Conservation (phyloP, 192 early-diverging fungal genomes). For the Podila clonocystis region DNA sequence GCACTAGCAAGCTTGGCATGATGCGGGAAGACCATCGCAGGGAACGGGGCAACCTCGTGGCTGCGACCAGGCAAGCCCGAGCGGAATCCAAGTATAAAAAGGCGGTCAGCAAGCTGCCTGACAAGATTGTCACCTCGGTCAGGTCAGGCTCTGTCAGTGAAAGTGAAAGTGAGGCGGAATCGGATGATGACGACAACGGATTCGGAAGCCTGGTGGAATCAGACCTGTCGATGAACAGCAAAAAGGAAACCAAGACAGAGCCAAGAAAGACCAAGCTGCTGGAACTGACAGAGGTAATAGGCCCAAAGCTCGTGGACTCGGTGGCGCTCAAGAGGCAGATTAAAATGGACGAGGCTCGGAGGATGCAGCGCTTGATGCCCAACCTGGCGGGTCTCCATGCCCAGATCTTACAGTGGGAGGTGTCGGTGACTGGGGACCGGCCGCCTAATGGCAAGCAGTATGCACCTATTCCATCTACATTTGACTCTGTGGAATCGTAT, state of each 20-base stretch:
- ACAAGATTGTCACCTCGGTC: not conserved
- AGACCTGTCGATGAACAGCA: slow-evolving; percentile 23
- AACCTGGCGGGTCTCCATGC: slow-evolving; percentile 67
- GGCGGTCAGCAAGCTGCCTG: not conserved
- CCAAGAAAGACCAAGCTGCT: slow-evolving; percentile 58
- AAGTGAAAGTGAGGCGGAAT: slow-evolving; percentile 40
- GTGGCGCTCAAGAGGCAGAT: slow-evolving; percentile 10
- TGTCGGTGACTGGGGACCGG: slow-evolving; percentile 58
- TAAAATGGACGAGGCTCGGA: slow-evolving; percentile 50
- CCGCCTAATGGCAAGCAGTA: slow-evolving; percentile 59
- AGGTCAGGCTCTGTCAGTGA: slow-evolving; percentile 13
- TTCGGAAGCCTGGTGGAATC: slow-evolving; percentile 41
- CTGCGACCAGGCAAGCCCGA: slow-evolving; percentile 31
- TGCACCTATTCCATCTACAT: slow-evolving; percentile 65
- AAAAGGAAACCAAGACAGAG: slow-evolving; percentile 23
- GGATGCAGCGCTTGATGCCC: slow-evolving; percentile 57
- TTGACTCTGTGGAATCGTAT: slow-evolving; percentile 70
- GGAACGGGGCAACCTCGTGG: slow-evolving; percentile 29
- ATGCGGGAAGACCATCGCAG: slow-evolving; percentile 27
- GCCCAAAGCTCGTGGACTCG: slow-evolving; percentile 15
- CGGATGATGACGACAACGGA: slow-evolving; percentile 38
- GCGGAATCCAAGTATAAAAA: slow-evolving; percentile 6
- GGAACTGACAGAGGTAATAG: slow-evolving; percentile 38
- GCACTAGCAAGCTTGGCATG: slow-evolving; percentile 43
- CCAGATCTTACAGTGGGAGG: slow-evolving; percentile 70